phyloP scores from a whole-genome alignment of 1,284 basidiomycete species.

The Inonotus obliquus region DNA sequence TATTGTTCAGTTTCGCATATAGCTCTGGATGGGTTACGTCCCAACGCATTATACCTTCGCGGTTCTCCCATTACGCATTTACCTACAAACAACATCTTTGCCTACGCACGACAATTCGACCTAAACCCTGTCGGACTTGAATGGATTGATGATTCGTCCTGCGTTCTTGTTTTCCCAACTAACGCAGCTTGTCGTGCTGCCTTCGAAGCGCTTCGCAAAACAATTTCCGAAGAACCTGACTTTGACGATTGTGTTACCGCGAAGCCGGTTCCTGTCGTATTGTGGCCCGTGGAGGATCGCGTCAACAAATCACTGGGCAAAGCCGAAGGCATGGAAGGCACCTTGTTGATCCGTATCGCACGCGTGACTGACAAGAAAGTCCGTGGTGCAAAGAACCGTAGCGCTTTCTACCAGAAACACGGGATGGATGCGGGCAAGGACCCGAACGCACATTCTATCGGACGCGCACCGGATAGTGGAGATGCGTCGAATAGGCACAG shows the following conservation, averaged over 20 bases:
- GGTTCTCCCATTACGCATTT: slow-evolving; percentile 69
- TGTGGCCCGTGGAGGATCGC: slow-evolving; percentile 76
- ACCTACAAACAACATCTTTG: slow-evolving; percentile 66
- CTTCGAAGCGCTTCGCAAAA: slow-evolving; percentile 46
- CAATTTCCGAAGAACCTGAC: slow-evolving; percentile 45
- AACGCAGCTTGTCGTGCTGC: slow-evolving; percentile 49
- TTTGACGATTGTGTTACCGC: slow-evolving; percentile 54
- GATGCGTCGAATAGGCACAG: slow-evolving; percentile 33
- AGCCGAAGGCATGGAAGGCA: slow-evolving; percentile 56
- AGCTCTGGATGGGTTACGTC: slow-evolving; percentile 28
- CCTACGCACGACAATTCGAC: slow-evolving; percentile 70
- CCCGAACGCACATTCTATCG: slow-evolving; percentile 29
- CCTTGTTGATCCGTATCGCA: slow-evolving; percentile 69
- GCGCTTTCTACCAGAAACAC: slow-evolving; percentile 72
- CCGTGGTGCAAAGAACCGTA: slow-evolving; percentile 60
- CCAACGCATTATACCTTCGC: slow-evolving; percentile 64
- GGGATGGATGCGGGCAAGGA: slow-evolving; percentile 61
- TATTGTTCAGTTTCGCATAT: neutral
- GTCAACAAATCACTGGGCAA: slow-evolving; percentile 64
- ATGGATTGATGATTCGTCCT: slow-evolving; percentile 77
- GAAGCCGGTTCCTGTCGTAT: slow-evolving; percentile 58
- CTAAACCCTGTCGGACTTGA: slow-evolving; percentile 64
- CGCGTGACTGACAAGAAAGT: slow-evolving; percentile 64
- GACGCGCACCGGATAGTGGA: slow-evolving; percentile 26
- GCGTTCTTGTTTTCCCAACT: slow-evolving; percentile 65